Base-by-base conservation (phyloP, 2,329 filamentous ascomycete genomes). In the Aspergillus sojae region DNA sequence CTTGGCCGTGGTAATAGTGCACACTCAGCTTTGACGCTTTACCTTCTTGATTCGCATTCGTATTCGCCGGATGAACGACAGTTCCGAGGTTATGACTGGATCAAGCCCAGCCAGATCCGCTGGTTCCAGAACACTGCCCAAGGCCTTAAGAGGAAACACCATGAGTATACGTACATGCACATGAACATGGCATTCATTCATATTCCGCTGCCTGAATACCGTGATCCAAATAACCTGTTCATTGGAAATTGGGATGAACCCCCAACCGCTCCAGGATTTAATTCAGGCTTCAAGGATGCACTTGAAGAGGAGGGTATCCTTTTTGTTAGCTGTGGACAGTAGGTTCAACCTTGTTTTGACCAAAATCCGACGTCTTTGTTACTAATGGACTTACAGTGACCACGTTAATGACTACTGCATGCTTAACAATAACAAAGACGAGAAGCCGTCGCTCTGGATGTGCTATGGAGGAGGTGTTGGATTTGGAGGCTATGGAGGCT, bases 181-280 rank as follows among this genome's bases (percentile, higher is more conserved):
- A 92, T 99, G 86, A 91, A 99, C 74, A 87, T 98, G 77, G 93
- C 95, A 0, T 99, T 99, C 75, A 96, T 99, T 66, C 95, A 99
- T 76, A 99, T 99, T 61, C 95, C 95, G 0, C 82, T 99, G 3
- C 94, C 95, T 0, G 95, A 99, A 77, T 97, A 97, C 73, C 84
- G 86, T 45, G 85, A 89, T 57, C 75, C 80, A 1, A 82, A 86
- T 2, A 86, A 90, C 39, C 81, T 81, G 2, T 81, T 83, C 54
- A 86, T 90, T 21, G 95, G 95, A 11, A 83, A 88, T 30, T 95
- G 89, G 88, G 88, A 86, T 60, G 95, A 99, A 76, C 84, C 88
- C 21, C 91, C 95, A 16, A 98, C 94, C 0, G 94, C 95, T 0
- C 95, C 95, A 0, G 84, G 83, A 0, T 97, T 91, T 78, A 99